Conservation (phyloP, 2,329 filamentous ascomycete genomes). For the Biscogniauxia mediterranea region DNA sequence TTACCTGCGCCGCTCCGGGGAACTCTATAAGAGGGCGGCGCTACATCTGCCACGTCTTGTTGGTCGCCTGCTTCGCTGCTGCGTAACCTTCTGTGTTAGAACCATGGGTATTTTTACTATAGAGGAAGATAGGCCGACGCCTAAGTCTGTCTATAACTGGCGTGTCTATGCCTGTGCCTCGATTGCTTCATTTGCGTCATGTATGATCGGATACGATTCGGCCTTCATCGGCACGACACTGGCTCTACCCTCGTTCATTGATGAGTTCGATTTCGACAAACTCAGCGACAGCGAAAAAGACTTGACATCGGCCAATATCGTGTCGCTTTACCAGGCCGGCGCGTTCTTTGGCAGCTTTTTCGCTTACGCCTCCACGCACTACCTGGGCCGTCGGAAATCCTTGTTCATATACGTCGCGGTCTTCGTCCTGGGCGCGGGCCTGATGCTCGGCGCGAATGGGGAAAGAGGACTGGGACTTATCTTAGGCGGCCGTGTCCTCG, state of each 20-base stretch:
- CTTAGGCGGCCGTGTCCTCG: conserved; percentile 60
- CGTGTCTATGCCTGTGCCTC: conserved; percentile 54
- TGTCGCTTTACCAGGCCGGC: conserved; percentile 78
- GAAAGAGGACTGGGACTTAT: conserved; percentile 63
- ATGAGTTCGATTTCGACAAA: conserved; percentile 63
- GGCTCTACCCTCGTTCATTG: conserved; percentile 64
- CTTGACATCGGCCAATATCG: conserved; percentile 70
- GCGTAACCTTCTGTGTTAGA: background rate
- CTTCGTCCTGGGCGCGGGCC: conserved; percentile 68
- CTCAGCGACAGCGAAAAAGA: conserved; percentile 50
- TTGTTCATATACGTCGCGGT: conserved; percentile 60
- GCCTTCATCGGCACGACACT: conserved; percentile 79
- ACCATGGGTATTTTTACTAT: conserved; percentile 48
- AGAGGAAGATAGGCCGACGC: conserved; percentile 57
- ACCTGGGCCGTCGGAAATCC: conserved; percentile 63
- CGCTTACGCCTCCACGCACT: conserved; percentile 65
- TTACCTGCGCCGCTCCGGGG: background rate
- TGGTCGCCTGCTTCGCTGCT: background rate
- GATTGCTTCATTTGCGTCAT: conserved; percentile 55
- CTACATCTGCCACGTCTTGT: background rate
- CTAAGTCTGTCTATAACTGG: conserved; percentile 59
- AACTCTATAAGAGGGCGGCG: background rate
- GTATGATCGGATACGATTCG: conserved; percentile 62
- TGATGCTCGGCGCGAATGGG: conserved; percentile 67
- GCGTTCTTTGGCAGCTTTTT: conserved; percentile 78